phyloP scores from a whole-genome alignment of 2,329 filamentous ascomycete species.

The Ustulina deusta region DNA sequence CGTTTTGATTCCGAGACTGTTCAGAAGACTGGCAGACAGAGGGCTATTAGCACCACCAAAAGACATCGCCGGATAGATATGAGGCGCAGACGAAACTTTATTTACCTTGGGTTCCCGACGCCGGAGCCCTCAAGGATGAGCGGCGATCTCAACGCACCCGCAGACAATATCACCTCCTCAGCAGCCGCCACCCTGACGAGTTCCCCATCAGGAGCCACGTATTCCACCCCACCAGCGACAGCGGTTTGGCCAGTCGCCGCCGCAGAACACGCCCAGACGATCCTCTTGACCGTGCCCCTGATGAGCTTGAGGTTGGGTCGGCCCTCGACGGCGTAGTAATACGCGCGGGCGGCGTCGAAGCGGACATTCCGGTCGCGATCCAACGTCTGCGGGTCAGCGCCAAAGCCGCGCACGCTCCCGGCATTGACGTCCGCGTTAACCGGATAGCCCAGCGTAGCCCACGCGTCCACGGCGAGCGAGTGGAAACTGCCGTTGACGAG shows the following conservation, averaged over 20 bases:
- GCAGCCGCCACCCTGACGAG: conserved; percentile 53
- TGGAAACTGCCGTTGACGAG: conserved; percentile 53
- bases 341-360: conserved; percentile 58
- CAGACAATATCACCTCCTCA: conserved; percentile 62
- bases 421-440: conserved; percentile 55
- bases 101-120: conserved; percentile 57
- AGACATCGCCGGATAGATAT: neutral
- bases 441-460: conserved; percentile 50
- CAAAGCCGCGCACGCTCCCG: conserved; percentile 55
- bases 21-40: conserved; percentile 52
- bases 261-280: conserved; percentile 47
- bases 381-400: conserved; percentile 55
- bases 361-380: conserved; percentile 54
- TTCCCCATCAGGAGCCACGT: conserved; percentile 53
- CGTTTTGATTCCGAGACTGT: conserved; percentile 57
- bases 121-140: conserved; percentile 66
- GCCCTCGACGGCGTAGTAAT: conserved; percentile 54
- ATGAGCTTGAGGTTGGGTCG: conserved; percentile 56
- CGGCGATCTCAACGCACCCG: conserved; percentile 64
- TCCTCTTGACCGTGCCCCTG: conserved; percentile 53
- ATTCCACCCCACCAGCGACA: conserved; percentile 54
- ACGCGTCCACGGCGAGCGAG: conserved; percentile 49
- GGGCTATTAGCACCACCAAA: conserved; percentile 32
- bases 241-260: conserved; percentile 19
- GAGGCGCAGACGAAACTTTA: neutral